Percentiles rank a stretch among this genome's conserved stretches.
phyloP scores from a whole-genome alignment of 768 basidiomycete species.

The Boletus rubescentipes region DNA sequence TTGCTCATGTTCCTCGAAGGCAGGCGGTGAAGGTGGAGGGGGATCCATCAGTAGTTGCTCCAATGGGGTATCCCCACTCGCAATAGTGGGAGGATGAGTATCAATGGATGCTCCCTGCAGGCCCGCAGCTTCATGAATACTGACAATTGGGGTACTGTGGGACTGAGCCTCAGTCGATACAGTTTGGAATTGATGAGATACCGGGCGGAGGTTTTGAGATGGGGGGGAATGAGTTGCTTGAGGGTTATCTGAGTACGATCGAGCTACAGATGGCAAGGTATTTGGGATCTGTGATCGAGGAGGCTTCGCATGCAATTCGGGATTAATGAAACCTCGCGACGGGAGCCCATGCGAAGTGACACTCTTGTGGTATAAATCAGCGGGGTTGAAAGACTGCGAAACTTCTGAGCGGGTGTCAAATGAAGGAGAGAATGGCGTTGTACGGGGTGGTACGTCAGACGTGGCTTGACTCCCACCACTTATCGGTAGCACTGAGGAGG shows the following conservation, averaged over 20 bases:
- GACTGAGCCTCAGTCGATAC: background rate
- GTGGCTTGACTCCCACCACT: background rate
- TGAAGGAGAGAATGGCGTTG: slow-evolving; percentile 5
- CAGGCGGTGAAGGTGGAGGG: slow-evolving; percentile 1
- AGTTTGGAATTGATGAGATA: background rate
- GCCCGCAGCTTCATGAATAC: background rate
- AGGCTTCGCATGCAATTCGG: background rate
- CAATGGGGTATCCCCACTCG: background rate
- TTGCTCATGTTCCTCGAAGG: slow-evolving; percentile 2
- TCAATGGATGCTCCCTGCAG: background rate
- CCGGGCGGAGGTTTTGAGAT: background rate
- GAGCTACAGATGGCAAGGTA: background rate
- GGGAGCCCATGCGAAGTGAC: slow-evolving; percentile 7
- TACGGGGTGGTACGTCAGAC: background rate
- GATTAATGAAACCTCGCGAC: background rate
- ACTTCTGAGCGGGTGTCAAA: background rate
- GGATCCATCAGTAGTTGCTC: background rate
- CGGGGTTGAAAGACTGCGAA: slow-evolving; percentile 3
- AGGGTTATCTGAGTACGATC: background rate
- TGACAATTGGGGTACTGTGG: background rate
- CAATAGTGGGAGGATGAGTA: background rate
- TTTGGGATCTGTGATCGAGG: slow-evolving; percentile 1
- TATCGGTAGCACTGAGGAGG: background rate
- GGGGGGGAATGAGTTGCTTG: background rate
- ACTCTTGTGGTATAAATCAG: slow-evolving; percentile 21